phyloP scores from a whole-genome alignment of 345 rosid species.

The Hirschfeldia incana region DNA sequence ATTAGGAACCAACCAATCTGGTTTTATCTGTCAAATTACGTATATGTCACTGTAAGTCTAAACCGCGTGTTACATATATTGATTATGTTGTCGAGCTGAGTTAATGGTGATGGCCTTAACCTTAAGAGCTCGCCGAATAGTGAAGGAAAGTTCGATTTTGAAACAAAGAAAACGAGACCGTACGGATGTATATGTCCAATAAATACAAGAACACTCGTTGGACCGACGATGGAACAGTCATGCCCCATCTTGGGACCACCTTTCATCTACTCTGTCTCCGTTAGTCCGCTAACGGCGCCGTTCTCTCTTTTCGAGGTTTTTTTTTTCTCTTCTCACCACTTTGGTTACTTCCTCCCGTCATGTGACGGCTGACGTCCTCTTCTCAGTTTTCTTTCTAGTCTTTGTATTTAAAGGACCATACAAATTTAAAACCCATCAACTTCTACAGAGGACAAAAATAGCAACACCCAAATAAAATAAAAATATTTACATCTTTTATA shows the following conservation, averaged over 20 bases:
- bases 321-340: slow-evolving; percentile 2
- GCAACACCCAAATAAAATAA: neutral
- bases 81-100: slow-evolving; percentile 8
- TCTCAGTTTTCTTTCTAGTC: neutral
- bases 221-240: slow-evolving; percentile 23
- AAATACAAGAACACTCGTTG: slow-evolving; percentile 28
- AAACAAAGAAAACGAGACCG: slow-evolving; percentile 21
- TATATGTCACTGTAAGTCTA: neutral
- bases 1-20: no score
- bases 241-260: neutral
- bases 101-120: neutral
- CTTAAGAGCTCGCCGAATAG: neutral
- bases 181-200: slow-evolving; percentile 35
- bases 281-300: slow-evolving; percentile 29
- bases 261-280: neutral
- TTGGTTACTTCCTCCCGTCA: slow-evolving; percentile 30
- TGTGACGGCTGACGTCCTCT: slow-evolving; percentile 28
- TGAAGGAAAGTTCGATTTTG: slow-evolving; percentile 3
- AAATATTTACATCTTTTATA: no score
- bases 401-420: neutral
- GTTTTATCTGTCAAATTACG: neutral
- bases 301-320: slow-evolving; percentile 20
- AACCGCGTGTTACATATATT: neutral
- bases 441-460: neutral
- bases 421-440: neutral